Conservation (phyloP, 2,329 filamentous ascomycete genomes). For the Mycogone perniciosa region DNA sequence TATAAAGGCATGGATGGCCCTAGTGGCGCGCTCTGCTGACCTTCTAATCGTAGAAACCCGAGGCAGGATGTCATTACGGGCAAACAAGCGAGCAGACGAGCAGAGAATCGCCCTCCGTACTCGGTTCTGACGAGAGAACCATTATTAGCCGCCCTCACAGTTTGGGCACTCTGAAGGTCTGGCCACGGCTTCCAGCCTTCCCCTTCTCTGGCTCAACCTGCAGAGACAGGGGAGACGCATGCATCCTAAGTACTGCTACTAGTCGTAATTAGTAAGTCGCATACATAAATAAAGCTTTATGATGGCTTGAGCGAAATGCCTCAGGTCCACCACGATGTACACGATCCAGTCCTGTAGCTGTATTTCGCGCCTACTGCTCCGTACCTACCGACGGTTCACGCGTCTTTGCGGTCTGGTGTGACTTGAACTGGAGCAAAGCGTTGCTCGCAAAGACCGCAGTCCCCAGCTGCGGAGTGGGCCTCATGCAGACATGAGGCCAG, state of each 20-base stretch:
- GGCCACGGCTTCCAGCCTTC: background rate
- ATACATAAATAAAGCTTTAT: no score
- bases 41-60: no score
- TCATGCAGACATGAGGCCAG: conserved; percentile 7
- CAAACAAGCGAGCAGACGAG: background rate
- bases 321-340: conserved; percentile 17
- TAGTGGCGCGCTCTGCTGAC: no score
- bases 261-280: no score
- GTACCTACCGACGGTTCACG: background rate
- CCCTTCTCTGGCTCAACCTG: conserved; percentile 6
- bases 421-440: background rate
- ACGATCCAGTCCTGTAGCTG: no score
- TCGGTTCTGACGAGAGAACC: background rate
- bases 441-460: no score
- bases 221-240: background rate
- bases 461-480: background rate
- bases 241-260: background rate
- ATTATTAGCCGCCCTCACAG: background rate
- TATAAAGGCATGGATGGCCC: no score
- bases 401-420: background rate
- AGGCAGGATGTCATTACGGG: background rate
- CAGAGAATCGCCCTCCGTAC: background rate
- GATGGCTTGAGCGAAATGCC: conserved; percentile 25
- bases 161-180: background rate
- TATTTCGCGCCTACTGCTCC: background rate